Evolutionary conservation across 2,329 filamentous ascomycete species (phyloP), one percentile per base, ranked within the genome.

Genomic region (Colletotrichum sp.): DNA sequence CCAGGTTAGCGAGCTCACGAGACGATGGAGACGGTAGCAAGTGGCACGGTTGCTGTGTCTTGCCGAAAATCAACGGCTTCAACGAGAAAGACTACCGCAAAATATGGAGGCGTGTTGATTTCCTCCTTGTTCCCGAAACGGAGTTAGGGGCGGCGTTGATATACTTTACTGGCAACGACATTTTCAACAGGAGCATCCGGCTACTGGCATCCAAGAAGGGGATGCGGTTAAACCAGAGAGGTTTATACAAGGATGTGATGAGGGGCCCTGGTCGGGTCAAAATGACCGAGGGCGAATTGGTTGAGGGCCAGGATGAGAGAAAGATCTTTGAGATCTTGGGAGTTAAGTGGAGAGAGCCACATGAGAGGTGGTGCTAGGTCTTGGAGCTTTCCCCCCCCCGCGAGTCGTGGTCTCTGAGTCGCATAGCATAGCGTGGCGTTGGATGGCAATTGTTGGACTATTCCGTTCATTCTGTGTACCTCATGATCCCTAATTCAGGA

Each of bases 131-230:
- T 1, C 96, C 96, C 0, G 92, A 93, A 78, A 87, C 90, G 3
- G 93, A 98, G 83, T 89, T 95, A 66, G 96, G 96, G 2, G 96
- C 95, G 0, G 96, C 96, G 1, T 83, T 98, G 76, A 90, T 98
- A n/a, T 98, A 98, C 82, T 98, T 98, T 81, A 98, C 96, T 0
- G 96, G 96, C 1, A 97, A 98, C 79, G 96, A 98, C 82, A 94
- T 98, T 38, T 98, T 98, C 86, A 98, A 98, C 83, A 89, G 96
- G 18, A 97, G 95, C 81, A 91, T 98, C 83, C 87, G 96, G 77
- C 85, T 97, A 18, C 83, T 98, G 77, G 95, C 96, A 16, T 91
- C 92, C 52, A 95, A 92, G 84, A 97, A 95, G 84, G 91, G 92
- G 0, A 96, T 97, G 95, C 87, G 94, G 66, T 82, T 98, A 70